Conservation (phyloP, 2,329 filamentous ascomycete species). For the Coniella vitis region DNA sequence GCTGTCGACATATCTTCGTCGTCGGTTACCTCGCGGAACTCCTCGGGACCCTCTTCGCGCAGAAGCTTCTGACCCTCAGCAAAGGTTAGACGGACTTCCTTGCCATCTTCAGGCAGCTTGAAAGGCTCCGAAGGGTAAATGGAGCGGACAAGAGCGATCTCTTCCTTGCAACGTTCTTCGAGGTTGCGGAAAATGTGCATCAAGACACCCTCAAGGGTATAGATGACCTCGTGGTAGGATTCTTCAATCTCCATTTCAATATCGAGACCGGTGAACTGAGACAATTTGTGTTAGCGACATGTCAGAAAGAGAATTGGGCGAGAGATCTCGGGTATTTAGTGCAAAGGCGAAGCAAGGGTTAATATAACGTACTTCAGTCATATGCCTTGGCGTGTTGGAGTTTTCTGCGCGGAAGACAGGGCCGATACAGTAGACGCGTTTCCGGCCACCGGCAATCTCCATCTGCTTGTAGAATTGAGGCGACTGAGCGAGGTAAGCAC, state of each 20-base stretch:
- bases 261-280: slow-evolving; percentile 76
- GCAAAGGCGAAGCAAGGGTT: too few relatives aligned
- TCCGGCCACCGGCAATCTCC: slow-evolving; percentile 71
- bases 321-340: too few relatives aligned
- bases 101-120: slow-evolving; percentile 65
- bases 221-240: slow-evolving; percentile 67
- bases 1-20: slow-evolving; percentile 75
- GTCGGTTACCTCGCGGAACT: slow-evolving; percentile 62
- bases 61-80: slow-evolving; percentile 72
- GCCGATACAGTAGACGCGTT: slow-evolving; percentile 71
- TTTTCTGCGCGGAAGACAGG: slow-evolving; percentile 84
- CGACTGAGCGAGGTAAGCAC: slow-evolving; percentile 72
- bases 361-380: slow-evolving; percentile 61
- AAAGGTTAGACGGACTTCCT: slow-evolving; percentile 71
- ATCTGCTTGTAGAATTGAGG: slow-evolving; percentile 87
- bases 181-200: slow-evolving; percentile 75
- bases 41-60: slow-evolving; percentile 63
- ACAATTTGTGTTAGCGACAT: slow-evolving; percentile 1
- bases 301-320: not conserved
- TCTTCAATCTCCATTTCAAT: slow-evolving; percentile 83
- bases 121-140: slow-evolving; percentile 75
- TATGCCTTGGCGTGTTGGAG: slow-evolving; percentile 75
- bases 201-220: slow-evolving; percentile 67
- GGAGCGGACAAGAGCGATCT: slow-evolving; percentile 65
- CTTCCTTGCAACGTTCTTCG: slow-evolving; percentile 56